A percentile compares a stretch with the other conserved stretches of the same genome.
phyloP scores from a whole-genome alignment of 177 flowering plant genomes.

The Vitis hybrid region DNA sequence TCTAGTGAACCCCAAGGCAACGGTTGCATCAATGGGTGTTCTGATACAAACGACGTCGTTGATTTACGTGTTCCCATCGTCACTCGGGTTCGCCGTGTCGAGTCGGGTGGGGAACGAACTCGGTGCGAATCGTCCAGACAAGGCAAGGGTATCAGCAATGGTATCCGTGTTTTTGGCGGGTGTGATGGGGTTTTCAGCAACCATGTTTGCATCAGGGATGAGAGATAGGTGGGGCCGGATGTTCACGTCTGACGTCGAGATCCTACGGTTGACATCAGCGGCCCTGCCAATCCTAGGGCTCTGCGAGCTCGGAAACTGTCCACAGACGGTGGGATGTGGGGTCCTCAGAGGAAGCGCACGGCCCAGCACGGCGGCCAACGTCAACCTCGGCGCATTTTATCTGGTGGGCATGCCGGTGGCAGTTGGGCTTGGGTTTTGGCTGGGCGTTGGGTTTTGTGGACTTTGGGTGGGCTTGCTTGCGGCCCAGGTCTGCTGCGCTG shows the following conservation, averaged over 20 bases:
- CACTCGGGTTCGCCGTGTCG: slow-evolving; percentile 78
- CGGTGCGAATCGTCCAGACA: slow-evolving; percentile 62
- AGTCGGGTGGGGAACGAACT: slow-evolving; percentile 88
- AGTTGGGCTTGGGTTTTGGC: slow-evolving; percentile 58
- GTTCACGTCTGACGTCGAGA: slow-evolving; percentile 56
- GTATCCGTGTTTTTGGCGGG: slow-evolving; percentile 47
- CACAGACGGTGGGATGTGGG: slow-evolving; percentile 90
- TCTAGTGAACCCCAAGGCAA: slow-evolving; percentile 53
- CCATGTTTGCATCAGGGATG: slow-evolving; percentile 50
- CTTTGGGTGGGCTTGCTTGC: slow-evolving; percentile 76
- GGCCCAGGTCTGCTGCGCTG: slow-evolving; percentile 84
- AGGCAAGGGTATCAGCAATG: slow-evolving; percentile 50
- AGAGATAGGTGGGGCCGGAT: slow-evolving; percentile 59
- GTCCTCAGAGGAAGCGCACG: slow-evolving; percentile 78
- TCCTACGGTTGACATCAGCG: slow-evolving; percentile 60
- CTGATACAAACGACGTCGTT: slow-evolving; percentile 81
- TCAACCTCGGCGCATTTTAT: slow-evolving; percentile 85
- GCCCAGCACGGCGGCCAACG: slow-evolving; percentile 74
- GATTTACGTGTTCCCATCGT: slow-evolving; percentile 76
- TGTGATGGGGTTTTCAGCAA: slow-evolving; percentile 57
- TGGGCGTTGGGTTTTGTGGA: slow-evolving; percentile 70
- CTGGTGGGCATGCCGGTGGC: slow-evolving; percentile 87
- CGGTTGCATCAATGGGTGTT: slow-evolving; percentile 83
- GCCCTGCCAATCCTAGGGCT: slow-evolving; percentile 81
- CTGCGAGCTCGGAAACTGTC: slow-evolving; percentile 88